Percentiles rank a stretch among this genome's conserved stretches.
These are phyloP conservation scores for Echites panduratus DNA, from an alignment of 257 asterid species.

Conservation along the genomic window DNA sequence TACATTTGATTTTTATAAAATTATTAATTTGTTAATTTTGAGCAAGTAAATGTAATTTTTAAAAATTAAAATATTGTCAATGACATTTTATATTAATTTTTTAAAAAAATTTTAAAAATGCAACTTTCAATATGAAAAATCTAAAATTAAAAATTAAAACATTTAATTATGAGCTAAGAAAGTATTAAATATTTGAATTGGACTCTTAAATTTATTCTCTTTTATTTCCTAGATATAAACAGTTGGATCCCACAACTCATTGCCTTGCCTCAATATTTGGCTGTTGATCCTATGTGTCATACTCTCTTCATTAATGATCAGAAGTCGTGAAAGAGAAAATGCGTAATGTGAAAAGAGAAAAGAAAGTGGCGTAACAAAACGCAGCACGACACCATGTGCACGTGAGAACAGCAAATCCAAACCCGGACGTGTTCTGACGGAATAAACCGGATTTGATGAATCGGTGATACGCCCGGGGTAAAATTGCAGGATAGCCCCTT, in stretches of 20 bases:
- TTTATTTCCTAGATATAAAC: neutral
- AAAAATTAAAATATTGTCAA: no score
- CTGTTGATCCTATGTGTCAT: neutral
- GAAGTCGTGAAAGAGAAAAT: no score
- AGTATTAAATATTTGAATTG: no score
- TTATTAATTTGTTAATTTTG: no score
- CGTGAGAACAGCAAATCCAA: slow-evolving; percentile 20
- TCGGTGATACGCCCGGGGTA: slow-evolving; percentile 29
- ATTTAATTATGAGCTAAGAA: no score
- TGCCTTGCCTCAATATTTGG: no score
- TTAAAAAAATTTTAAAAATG: no score
- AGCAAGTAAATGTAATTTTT: no score
- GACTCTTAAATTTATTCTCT: neutral
- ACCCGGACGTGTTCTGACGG: slow-evolving; percentile 27
- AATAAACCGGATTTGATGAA: slow-evolving; percentile 29
- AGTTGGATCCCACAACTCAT: neutral
- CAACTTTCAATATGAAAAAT: no score
- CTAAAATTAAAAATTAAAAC: no score
- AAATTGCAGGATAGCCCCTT: slow-evolving; percentile 17
- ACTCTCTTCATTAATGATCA: neutral
- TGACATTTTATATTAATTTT: no score
- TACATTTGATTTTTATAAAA: no score
- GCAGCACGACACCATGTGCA: neutral
- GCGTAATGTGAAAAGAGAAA: neutral
- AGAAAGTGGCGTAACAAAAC: neutral